Evolutionary conservation across 495 filamentous ascomycete genomes (phyloP), one percentile per base, ranked within the genome.

Genomic region (Letharia lupina): DNA sequence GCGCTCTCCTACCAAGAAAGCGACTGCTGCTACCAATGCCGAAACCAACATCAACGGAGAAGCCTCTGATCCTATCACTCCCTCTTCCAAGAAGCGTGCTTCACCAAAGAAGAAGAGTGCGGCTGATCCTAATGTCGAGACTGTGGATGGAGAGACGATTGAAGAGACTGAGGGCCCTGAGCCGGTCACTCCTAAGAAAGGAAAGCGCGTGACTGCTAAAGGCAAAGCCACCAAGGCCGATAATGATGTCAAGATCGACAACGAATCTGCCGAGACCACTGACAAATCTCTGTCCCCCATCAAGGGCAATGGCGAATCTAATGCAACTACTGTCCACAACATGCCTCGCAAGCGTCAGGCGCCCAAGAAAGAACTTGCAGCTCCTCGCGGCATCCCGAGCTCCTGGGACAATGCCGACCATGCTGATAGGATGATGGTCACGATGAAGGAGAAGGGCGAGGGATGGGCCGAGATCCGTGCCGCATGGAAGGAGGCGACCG

Each of bases 371-470:
- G 63, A 41, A 15, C 28, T 58, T 10, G 52, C 47, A 8, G 37
- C 11, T 23, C 40, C 56, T 31, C 65, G 68, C 23, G 31, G 33
- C 0, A 64, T 70, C 37, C 69, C 69, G 3, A 45, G 11, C 9
- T 68, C 66, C 1, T 70, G 64, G 66, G 64, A 67, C 1, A 52
- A 64, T 0, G 70, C 70, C 3, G 63, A 57, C 28, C 41, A 64
- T 13, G 67, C 67, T 4, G 71, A 73, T 33, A 67, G 61, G n/a
- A 68, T 65, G 65, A 59, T 73, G 12, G 44, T 65, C 45, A 20
- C 58, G 7, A 65, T 71, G 62, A 71, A 70, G 57, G 56, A 65
- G 23, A 33, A 60, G 5, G 70, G 70, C 4, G 31, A 42, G 11
- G 23, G 18, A 1, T 73, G 71, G 71, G 37, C 16, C 0, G 58